These are phyloP conservation scores for Globisporangium perplexum DNA, from an alignment of 352 stramenopile genomes.

Conservation along the genomic window DNA sequence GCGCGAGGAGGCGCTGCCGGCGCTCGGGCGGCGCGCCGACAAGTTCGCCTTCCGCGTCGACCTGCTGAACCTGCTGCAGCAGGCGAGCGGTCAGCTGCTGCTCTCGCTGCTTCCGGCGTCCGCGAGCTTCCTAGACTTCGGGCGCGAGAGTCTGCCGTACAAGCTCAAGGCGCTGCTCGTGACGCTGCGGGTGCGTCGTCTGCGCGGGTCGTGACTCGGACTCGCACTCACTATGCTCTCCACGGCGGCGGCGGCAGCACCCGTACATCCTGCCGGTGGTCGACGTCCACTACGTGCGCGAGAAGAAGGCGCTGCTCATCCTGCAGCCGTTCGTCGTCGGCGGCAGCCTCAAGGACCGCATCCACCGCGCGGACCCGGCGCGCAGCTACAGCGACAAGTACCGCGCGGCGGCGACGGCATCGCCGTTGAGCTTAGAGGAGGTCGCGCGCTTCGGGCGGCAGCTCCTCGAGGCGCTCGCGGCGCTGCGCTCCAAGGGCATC, in stretches of 20 bases:
- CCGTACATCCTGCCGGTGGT: constrained; percentile 65
- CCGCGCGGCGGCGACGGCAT: constrained; percentile 23
- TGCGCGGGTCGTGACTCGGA: background rate
- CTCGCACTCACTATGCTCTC: background rate
- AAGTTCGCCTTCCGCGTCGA: constrained; percentile 75
- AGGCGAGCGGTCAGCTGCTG: constrained; percentile 48
- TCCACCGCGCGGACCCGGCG: constrained; percentile 36
- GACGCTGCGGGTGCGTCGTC: constrained; percentile 44
- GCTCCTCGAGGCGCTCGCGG: constrained; percentile 50
- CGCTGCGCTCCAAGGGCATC: constrained; percentile 50
- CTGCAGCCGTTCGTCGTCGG: constrained; percentile 50
- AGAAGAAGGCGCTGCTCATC: constrained; percentile 61
- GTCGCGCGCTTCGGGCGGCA: constrained; percentile 57
- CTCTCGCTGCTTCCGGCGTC: constrained; percentile 50
- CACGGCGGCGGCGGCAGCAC: too few species aligned
- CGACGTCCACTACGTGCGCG: constrained; percentile 59
- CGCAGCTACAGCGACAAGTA: constrained; percentile 56
- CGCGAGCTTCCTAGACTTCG: constrained; percentile 54
- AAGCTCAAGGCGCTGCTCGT: constrained; percentile 74
- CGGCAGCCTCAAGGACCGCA: constrained; percentile 64
- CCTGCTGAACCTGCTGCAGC: constrained; percentile 56
- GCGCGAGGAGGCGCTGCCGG: constrained; percentile 56
- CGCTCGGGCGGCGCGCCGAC: constrained; percentile 45
- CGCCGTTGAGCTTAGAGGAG: constrained; percentile 32
- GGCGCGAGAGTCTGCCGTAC: constrained; percentile 54